Base-by-base conservation (phyloP, 495 filamentous ascomycete genomes). In the Bryoglossum gracile region DNA sequence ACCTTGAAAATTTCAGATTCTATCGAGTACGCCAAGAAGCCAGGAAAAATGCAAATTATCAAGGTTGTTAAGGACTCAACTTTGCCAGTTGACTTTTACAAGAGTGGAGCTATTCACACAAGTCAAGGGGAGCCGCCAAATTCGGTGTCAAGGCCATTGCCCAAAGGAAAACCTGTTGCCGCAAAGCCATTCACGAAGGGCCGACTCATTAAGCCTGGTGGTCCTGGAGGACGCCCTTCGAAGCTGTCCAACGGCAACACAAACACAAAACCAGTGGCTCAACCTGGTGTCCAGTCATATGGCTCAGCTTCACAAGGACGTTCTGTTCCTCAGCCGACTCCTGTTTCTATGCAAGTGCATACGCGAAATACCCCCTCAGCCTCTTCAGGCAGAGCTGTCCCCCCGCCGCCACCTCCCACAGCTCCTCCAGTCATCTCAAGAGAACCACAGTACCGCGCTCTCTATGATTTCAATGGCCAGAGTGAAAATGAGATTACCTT, bases 21-120 rank as follows among this genome's bases (percentile, higher is more conserved):
- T 1, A 90, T 99, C 61, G 88, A 96, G 62, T 99, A 92, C 65
- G 89, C 90, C 59, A 99, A 97, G 77, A 99, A 99, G 69, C 94
- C 94, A 3, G 88, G 89, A 26, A 99, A 99, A 71, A 75, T 86
- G 58, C 81, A 87, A 35, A 57, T 76, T 2, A 82, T 99, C 54
- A 97, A 97, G 72, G 85, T 82, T 2, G 59, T 95, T 50, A 95
- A 94, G 65, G 94, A 99, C 60, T 68, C 74, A 2, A 78, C 86
- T 4, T 66, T 71, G 21, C 64, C 77, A 41, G 78, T 82, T 33
- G 94, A 97, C 61, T 73, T 80, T 56, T 99, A 99, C 72, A 99
- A 99, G 75, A 94, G 87, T 55, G 82, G 86, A 47, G 82, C 83
- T 8, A 82, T 99, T 48, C 94, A 95, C 60, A 94, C 89, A 1